Evolutionary conservation across 768 basidiomycete genomes (phyloP).

Genomic region (Tulasnella sp.): DNA sequence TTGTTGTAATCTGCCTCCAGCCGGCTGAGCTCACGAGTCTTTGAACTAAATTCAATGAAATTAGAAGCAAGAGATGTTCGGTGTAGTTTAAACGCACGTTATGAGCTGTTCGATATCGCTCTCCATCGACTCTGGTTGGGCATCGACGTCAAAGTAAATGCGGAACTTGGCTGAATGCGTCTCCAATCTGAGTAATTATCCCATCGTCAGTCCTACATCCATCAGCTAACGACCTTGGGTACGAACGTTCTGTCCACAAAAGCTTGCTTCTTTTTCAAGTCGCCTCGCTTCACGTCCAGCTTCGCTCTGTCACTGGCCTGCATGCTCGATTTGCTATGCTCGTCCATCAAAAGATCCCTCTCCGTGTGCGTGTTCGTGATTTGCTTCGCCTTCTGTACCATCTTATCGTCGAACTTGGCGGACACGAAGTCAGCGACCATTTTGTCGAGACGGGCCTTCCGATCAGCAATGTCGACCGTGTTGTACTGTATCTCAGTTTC

Average conservation of each 20-base stretch:
- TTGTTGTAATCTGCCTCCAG: slow-evolving; percentile 17
- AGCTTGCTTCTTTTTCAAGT: slow-evolving; percentile 48
- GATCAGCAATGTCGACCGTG: slow-evolving; percentile 56
- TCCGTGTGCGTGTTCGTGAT: slow-evolving; percentile 53
- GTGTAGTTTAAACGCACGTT: slow-evolving; percentile 34
- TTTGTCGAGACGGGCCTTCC: slow-evolving; percentile 47
- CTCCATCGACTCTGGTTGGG: slow-evolving; percentile 58
- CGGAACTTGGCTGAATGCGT: slow-evolving; percentile 49
- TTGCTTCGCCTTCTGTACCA: slow-evolving; percentile 43
- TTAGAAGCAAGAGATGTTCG: neutral
- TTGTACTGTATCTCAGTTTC: slow-evolving; percentile 13
- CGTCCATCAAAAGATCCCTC: slow-evolving; percentile 56
- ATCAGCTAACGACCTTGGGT: neutral
- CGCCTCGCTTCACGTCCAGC: slow-evolving; percentile 59
- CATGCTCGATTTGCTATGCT: slow-evolving; percentile 55
- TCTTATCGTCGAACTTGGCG: slow-evolving; percentile 52
- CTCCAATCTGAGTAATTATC: slow-evolving; percentile 42
- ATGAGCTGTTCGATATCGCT: slow-evolving; percentile 49
- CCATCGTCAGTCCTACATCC: neutral
- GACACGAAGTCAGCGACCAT: slow-evolving; percentile 45
- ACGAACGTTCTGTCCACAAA: slow-evolving; percentile 63
- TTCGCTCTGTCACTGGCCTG: slow-evolving; percentile 77
- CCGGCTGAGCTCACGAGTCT: slow-evolving; percentile 35
- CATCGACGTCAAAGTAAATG: slow-evolving; percentile 50
- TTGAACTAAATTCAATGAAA: slow-evolving; percentile 37